Evolutionary conservation across 768 basidiomycete species (phyloP), one percentile per base, ranked within the genome.

Genomic region (Suillus weaverae): DNA sequence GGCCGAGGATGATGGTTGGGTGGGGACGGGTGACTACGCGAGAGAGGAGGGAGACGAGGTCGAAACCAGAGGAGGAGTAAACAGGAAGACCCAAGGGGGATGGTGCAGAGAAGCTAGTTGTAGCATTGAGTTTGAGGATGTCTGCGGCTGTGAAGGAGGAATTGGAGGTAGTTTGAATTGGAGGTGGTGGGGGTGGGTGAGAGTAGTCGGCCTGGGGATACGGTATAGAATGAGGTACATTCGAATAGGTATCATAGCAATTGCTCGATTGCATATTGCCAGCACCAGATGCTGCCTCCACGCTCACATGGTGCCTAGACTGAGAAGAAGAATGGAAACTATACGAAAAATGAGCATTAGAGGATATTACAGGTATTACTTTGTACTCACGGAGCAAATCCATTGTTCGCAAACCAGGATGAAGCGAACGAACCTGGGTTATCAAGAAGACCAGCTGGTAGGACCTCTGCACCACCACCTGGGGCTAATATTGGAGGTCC

Each of bases 21-120:
- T 90, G 84, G 0, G 87, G 86, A 7, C 96, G 85, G 18, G 81
- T 84, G 7, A 85, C 88, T 9, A 99, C 89, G 9, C 93, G 84
- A 11, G 90, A 83, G 33, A 99, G 83, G 51, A 97, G 83, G 35
- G 89, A 86, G 54, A 99, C 80, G 57, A 96, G 82, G 74, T 99
- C 97, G 68, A 97, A 97, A 3, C 97, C 97, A 1, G 93, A 91
- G 1, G 88, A 81, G 2, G 94, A 95, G 78, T 99, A 99, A 2
- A 98, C 82, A 2, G 90, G 87, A 33, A 85, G 76, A 43, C 71
- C 71, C 14, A 76, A 62, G 3, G 79, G 60, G 5, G 83, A 74
- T 30, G 82, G 74, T 1, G 71, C 62, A 60, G 69, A 46, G 62
- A 74, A n/a, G 16, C 46, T 26, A 69, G 61, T 33, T 48, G 30